Evolutionary conservation across 257 asterid genomes (phyloP).

Genomic region (Nicotiana obtusifolia): DNA sequence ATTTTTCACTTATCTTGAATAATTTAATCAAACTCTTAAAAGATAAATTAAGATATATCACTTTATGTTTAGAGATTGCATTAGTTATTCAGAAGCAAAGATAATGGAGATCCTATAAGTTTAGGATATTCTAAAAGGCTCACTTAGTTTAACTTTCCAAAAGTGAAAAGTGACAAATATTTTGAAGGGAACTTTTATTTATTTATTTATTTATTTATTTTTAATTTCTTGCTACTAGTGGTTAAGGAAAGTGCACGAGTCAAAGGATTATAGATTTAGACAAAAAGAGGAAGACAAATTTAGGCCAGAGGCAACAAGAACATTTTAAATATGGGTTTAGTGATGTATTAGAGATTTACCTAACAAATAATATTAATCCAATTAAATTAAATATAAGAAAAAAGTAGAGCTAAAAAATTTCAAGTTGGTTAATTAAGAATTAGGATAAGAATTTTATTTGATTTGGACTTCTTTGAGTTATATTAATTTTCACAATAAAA

Average conservation of each 20-base stretch:
- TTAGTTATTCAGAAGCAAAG: background rate
- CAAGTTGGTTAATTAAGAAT: background rate
- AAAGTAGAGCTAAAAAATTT: background rate
- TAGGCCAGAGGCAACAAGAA: background rate
- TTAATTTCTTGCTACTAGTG: background rate
- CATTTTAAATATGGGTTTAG: background rate
- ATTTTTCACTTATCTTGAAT: background rate
- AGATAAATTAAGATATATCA: background rate
- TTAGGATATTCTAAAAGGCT: background rate
- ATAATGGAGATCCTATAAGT: background rate
- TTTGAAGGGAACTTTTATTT: background rate
- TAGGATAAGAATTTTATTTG: background rate
- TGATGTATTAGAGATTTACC: background rate
- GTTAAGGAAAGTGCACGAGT: background rate
- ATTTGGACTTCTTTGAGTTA: background rate
- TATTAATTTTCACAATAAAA: background rate
- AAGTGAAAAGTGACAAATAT: background rate
- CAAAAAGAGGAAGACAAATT: background rate
- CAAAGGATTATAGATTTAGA: background rate
- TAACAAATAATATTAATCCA: background rate
- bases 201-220: too few species aligned
- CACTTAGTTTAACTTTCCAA: conserved; percentile 2
- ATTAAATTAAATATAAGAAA: background rate
- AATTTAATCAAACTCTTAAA: background rate
- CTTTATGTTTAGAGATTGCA: background rate